A percentile compares a stretch with the other conserved stretches of the same genome.
Evolutionary conservation across 1,284 basidiomycete genomes (phyloP).

Genomic region (Xerocomus amazonicus): DNA sequence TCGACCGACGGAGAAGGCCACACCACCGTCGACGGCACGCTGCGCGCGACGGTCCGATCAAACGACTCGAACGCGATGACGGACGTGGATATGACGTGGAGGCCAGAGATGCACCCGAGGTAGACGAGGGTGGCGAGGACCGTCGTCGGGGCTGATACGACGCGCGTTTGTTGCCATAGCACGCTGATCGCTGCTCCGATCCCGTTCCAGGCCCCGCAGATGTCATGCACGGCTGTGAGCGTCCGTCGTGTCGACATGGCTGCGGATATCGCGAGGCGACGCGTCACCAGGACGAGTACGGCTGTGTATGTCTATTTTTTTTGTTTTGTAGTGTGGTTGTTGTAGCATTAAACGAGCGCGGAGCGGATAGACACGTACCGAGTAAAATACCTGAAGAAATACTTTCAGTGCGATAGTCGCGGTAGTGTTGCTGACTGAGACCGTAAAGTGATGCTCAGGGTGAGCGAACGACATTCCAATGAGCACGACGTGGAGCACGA

Average conservation of each 20-base stretch:
- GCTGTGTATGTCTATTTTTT: constrained; percentile 12
- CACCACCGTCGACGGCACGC: constrained; percentile 2
- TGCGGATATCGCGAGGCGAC: constrained; percentile 2
- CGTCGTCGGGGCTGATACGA: not conserved
- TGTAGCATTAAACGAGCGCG: too few relatives aligned
- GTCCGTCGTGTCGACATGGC: constrained; percentile 8
- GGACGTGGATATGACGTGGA: constrained; percentile 23
- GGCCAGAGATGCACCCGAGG: constrained; percentile 8
- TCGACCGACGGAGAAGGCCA: constrained; percentile 8
- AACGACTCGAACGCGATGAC: constrained; percentile 21
- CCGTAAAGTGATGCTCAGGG: constrained; percentile 3
- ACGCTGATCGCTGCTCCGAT: constrained; percentile 13
- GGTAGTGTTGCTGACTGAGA: not conserved
- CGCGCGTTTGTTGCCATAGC: constrained; percentile 20
- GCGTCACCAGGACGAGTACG: constrained; percentile 10
- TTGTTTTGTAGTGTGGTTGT: too few relatives aligned
- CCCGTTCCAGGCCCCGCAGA: constrained; percentile 18
- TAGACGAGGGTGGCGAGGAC: constrained; percentile 8
- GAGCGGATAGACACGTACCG: not conserved
- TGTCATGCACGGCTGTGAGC: constrained; percentile 18
- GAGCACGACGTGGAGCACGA: constrained; percentile 4
- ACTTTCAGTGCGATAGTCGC: not conserved
- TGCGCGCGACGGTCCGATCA: not conserved
- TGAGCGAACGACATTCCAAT: constrained; percentile 1
- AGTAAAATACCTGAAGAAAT: constrained; percentile 9